Evolutionary conservation across 2,329 filamentous ascomycete species (phyloP), one percentile per base, ranked within the genome.

Genomic region (Epichloe gansuensis): DNA sequence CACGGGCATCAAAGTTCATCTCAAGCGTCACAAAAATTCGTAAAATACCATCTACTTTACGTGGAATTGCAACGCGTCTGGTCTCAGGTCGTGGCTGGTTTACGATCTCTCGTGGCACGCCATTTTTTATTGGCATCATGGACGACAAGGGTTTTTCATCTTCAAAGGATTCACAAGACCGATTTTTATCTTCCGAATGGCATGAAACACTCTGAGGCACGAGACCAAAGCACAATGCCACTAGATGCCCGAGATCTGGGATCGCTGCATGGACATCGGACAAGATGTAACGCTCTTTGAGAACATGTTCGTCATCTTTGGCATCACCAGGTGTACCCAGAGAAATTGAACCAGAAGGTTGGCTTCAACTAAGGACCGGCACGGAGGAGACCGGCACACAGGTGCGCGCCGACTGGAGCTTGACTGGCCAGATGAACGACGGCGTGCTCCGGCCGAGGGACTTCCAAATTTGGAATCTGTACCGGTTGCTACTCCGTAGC

Each of bases 201-300:
- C 17, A 21, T 21, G 17, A 21, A 21, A 21, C 2, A 21, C 17
- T 21, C 17, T 21, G 17, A 21, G 17, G 17, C 17, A 21, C 17
- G 17, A 21, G 17, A 21, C 42, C 15, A 31, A 25, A 13, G 42
- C 12, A 17, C 42, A 25, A 25, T 44, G 39, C 13, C 5, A 44
- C 25, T 44, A 21, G 12, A 31, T 31, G 23, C 23, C 42, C 23
- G 21, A 25, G 23, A 44, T 31, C 12, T 44, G 25, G 15, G 23
- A 44, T 44, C 17, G 23, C 42, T 44, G 47, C 47, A 49, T 49
- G 21, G 35, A 49, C 21, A 41, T 49, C 47, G 47, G 47, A 49
- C 25, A 41, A 49, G 47, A 49, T 49, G 47, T 31, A 49, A 49
- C 47, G 35, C 47, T 15, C 13, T 13, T 21, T 44, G 42, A n/a